Evolutionary conservation across 139 green algal species (phyloP), one percentile per base, ranked within the genome.

Genomic region (Chlamydomonas sp.): DNA sequence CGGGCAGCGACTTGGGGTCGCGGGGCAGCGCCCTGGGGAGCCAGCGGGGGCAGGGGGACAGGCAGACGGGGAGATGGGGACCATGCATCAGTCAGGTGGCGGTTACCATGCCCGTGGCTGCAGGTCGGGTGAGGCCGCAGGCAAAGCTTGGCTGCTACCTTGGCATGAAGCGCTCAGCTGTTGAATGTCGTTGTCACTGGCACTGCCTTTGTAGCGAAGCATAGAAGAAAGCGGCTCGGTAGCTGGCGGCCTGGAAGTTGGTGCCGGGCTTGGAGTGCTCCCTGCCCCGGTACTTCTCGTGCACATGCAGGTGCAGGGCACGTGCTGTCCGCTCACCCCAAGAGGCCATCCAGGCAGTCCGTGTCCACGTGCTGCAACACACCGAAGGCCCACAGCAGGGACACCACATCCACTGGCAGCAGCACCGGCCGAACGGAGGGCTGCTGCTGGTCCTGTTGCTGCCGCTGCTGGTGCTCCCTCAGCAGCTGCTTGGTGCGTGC

Each of bases 381-480:
- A 1, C 80, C 80, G 58, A 85, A 85, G 6, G 58, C 64, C 80
- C 80, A 85, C 16, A 85, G 80, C 68, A 85, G 58, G 58, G 67
- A 9, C 80, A 85, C 80, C 57, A 17, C 58, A 4, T 85, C 80
- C 16, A 59, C 68, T 1, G 80, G 1, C 5, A 20, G 20, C 67
- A 85, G 62, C n/a, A 61, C 60, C 18, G 5, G 60, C 1, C 58
- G 60, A 31, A 31, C 17, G 31, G 31, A 49, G 31, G 31, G 72
- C 8, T 59, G 2, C 72, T 16, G 72, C 72, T 77, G 1, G 0
- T 3, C n/a, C 31, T 60, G 68, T 15, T 74, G 68, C 68, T 31
- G 14, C 68, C n/a, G 68, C 9, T 18, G 68, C 14, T 74, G 68
- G 6, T 5, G 14, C 14, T 7, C 10, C 68, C 10, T 18, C 68